phyloP scores from a whole-genome alignment of 768 basidiomycete genomes.

The Rubroboletus satanas region DNA sequence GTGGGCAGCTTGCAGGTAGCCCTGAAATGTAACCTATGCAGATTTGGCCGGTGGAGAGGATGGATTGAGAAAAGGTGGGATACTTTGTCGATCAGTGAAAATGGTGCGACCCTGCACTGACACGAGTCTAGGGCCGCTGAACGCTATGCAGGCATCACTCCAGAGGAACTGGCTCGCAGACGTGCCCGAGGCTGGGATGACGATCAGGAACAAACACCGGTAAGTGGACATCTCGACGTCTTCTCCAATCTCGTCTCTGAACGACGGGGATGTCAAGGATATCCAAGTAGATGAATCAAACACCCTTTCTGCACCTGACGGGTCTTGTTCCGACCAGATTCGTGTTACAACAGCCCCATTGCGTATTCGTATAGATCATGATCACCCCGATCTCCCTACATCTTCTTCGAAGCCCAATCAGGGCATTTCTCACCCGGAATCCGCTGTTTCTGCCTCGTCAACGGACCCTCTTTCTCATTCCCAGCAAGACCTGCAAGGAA shows the following conservation, averaged over 20 bases:
- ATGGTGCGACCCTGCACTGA: neutral
- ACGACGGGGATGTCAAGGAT: constrained; percentile 6
- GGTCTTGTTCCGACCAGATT: constrained; percentile 8
- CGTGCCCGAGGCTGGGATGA: constrained; percentile 71
- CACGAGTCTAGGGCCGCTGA: constrained; percentile 66
- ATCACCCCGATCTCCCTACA: constrained; percentile 28
- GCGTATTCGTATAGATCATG: constrained; percentile 44
- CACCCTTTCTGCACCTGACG: constrained; percentile 1
- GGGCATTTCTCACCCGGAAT: constrained; percentile 4
- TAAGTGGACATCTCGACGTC: constrained; percentile 6
- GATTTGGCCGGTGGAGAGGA: constrained; percentile 81
- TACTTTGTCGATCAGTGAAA: neutral
- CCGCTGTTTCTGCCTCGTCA: constrained; percentile 11
- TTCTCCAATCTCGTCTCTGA: constrained; percentile 7
- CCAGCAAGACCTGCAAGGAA: constrained; percentile 32
- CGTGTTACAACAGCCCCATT: constrained; percentile 22
- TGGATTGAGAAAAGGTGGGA: constrained; percentile 85
- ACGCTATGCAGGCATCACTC: constrained; percentile 63
- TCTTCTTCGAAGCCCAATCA: constrained; percentile 7
- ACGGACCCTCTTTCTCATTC: constrained; percentile 29
- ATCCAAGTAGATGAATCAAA: constrained; percentile 10
- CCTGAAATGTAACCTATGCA: constrained; percentile 27
- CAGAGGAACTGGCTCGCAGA: constrained; percentile 53
- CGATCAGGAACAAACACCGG: constrained; percentile 24
- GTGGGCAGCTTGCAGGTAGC: neutral